Evolutionary conservation across 1,284 basidiomycete species (phyloP).

Genomic region (Anthracocystis walkeri): DNA sequence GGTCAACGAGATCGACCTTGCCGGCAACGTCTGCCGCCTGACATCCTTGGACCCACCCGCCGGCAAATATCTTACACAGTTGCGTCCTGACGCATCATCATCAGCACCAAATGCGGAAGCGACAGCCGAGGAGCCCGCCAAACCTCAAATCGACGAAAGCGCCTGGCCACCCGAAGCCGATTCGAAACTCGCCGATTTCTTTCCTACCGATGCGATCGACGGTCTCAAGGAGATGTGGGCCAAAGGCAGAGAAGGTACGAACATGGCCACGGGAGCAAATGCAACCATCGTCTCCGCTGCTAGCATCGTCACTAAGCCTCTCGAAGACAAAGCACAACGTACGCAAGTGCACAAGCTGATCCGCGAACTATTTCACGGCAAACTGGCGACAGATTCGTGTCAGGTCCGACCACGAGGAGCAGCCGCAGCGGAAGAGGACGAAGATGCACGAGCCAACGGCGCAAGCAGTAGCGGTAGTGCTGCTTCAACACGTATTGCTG

Average conservation of each 20-base stretch:
- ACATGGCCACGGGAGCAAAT: conserved; percentile 37
- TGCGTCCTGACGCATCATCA: conserved; percentile 5
- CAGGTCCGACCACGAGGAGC: conserved; percentile 61
- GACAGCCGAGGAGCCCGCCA: conserved; percentile 1
- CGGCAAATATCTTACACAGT: conserved; percentile 30
- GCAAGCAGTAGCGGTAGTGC: not conserved
- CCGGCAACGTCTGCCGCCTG: conserved; percentile 43
- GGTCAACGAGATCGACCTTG: conserved; percentile 58
- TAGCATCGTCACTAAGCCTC: conserved; percentile 74
- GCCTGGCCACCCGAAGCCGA: conserved; percentile 40
- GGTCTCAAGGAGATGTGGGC: conserved; percentile 35
- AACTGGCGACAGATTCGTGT: conserved; percentile 79
- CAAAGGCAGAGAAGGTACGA: conserved; percentile 13
- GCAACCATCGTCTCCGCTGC: conserved; percentile 36
- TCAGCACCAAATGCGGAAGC: conserved; percentile 2
- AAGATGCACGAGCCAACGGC: conserved; percentile 37
- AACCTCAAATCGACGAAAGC: conserved; percentile 3
- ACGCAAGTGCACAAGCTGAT: conserved; percentile 85
- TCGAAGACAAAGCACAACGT: conserved; percentile 82
- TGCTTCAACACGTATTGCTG: conserved; percentile 74
- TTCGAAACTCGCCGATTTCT: conserved; percentile 30
- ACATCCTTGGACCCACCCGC: conserved; percentile 52
- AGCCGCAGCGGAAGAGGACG: conserved; percentile 31
- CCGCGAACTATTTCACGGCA: conserved; percentile 83
- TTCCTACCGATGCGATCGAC: conserved; percentile 24